Evolutionary conservation across 1,284 basidiomycete species (phyloP).

Genomic region (Ganoderma lucidum): DNA sequence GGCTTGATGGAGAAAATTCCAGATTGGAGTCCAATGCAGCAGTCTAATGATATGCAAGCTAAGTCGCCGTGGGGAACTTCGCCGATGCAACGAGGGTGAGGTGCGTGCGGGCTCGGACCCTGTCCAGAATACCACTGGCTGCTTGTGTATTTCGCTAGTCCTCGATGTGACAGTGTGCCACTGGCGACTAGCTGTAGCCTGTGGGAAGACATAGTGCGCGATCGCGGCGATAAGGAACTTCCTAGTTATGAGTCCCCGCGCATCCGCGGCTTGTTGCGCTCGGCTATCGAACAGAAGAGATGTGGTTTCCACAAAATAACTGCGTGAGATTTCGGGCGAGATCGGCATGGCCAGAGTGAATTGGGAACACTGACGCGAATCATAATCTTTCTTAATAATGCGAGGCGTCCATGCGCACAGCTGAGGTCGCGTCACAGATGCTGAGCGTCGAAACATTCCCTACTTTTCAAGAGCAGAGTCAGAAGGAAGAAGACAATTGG

Average conservation of each 20-base stretch:
- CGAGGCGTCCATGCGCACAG: neutral
- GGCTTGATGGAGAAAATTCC: too few species aligned
- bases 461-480: neutral
- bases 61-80: neutral
- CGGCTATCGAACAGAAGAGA: slow-evolving; percentile 3
- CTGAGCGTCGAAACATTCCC: neutral
- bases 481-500: neutral
- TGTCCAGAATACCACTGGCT: neutral
- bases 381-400: neutral
- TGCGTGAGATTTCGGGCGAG: neutral
- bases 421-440: neutral
- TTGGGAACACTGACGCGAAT: neutral
- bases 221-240: neutral
- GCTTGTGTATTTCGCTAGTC: neutral
- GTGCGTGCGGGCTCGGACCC: neutral
- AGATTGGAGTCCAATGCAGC: too few species aligned
- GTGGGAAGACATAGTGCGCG: neutral
- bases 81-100: neutral
- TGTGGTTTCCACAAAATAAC: neutral
- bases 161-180: neutral
- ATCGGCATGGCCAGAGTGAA: neutral
- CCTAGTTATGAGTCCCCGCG: neutral
- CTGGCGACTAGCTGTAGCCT: neutral
- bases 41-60: too few species aligned
- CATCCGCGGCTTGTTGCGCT: neutral